Conservation (phyloP, 1,284 basidiomycete genomes). For the Apiotrichum porosum region DNA sequence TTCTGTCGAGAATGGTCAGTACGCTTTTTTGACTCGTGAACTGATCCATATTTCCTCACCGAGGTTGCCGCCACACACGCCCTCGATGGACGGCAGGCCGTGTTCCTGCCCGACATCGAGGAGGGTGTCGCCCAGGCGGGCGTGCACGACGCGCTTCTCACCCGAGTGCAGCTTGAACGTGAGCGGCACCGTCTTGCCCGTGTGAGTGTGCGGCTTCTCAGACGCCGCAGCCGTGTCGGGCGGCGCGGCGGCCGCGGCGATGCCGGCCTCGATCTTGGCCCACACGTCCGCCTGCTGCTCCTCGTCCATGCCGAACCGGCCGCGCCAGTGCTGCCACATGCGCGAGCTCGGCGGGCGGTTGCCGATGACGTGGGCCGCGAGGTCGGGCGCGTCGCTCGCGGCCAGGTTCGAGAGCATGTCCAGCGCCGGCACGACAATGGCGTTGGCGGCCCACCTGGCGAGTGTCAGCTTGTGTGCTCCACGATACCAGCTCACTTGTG, state of each 20-base stretch:
- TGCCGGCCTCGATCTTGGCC: background rate
- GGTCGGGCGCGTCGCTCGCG: conserved; percentile 57
- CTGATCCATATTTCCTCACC: conserved; percentile 39
- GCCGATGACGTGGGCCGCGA: conserved; percentile 43
- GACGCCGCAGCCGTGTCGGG: background rate
- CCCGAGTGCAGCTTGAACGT: conserved; percentile 38
- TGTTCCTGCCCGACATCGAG: conserved; percentile 40
- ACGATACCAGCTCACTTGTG: conserved; percentile 77
- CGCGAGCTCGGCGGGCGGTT: background rate
- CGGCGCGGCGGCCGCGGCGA: background rate
- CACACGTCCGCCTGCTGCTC: conserved; percentile 55
- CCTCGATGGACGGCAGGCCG: conserved; percentile 46
- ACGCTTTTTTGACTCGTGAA: background rate
- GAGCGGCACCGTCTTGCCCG: conserved; percentile 16
- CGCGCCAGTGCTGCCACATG: conserved; percentile 58
- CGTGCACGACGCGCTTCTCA: conserved; percentile 25
- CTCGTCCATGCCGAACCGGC: conserved; percentile 65
- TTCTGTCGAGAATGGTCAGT: conserved; percentile 21
- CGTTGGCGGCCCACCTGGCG: conserved; percentile 68
- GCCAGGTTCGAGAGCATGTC: conserved; percentile 68
- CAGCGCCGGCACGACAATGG: conserved; percentile 67
- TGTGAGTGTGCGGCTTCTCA: background rate
- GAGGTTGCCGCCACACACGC: conserved; percentile 47
- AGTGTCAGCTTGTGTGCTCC: background rate
- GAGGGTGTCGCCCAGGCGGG: conserved; percentile 35